Evolutionary conservation across 257 asterid species (phyloP), one percentile per base, ranked within the genome.

Genomic region (Ilex aquifolium): DNA sequence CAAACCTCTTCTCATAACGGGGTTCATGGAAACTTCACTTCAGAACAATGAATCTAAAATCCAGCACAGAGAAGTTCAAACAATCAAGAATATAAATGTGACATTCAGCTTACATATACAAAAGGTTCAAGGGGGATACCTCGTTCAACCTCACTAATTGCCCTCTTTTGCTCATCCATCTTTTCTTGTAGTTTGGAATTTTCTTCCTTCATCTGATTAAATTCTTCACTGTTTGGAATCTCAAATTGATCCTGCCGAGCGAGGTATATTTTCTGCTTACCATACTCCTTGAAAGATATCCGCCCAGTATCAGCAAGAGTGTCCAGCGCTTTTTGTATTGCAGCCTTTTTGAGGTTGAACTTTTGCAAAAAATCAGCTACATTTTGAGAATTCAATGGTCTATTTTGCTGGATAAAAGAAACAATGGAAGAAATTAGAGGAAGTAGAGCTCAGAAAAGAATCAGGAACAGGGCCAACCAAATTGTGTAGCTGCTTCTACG

Each of bases 211-310:
- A 92, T 92, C 64, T 69, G 83, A 69, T 69, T 82, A 66, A 92
- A 96, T 83, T 92, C 96, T 57, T 93, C 95, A 40, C 7, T 76
- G 66, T 93, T 86, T 13, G 95, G 96, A 80, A 93, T 93, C 50
- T 85, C 80, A 59, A 90, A 93, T 82, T 93, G 99, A 75, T 93
- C 99, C 77, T 93, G 97, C 75, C 84, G 77, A 54, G 97, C 99
- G 67, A 93, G 62, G 73, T 87, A 93, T 63, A 93, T 81, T 70
- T 93, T 93, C 90, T 90, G 97, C 82, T 93, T 93, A 15, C 99
- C 99, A 62, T 89, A 93, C 75, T 93, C 99, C 68, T 87, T 90
- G 59, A 87, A 84, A 4, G 85, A 78, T 60, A 84, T 74, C 70
- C 62, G 62, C 42, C 85, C 83, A 31, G 73, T 72, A 49, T 83